phyloP scores from a whole-genome alignment of 345 rosid species.

The Garcia nutans region DNA sequence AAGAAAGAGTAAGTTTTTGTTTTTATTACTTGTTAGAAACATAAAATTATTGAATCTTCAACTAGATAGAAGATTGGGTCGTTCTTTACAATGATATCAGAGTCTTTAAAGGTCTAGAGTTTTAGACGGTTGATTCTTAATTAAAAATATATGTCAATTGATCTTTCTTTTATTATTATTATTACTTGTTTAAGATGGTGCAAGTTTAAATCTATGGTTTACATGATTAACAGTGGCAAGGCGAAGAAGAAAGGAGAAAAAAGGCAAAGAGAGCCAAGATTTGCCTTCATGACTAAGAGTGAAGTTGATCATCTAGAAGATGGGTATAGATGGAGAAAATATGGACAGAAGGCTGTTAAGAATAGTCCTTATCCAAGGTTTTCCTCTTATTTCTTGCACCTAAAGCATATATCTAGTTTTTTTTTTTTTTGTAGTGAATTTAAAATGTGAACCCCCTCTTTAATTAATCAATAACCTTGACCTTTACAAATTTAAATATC shows the following conservation, averaged over 20 bases:
- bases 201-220: background rate
- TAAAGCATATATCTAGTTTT: background rate
- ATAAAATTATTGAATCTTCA: too few species aligned
- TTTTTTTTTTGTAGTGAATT: background rate
- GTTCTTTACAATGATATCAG: too few species aligned
- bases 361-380: slow-evolving; percentile 43
- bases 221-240: slow-evolving; percentile 16
- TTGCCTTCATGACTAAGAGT: slow-evolving; percentile 40
- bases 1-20: slow-evolving; percentile 27
- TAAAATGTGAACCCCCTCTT: slow-evolving; percentile 10
- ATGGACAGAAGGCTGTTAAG: slow-evolving; percentile 42
- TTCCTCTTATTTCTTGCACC: slow-evolving; percentile 16
- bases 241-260: slow-evolving; percentile 31
- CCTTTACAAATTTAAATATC: background rate
- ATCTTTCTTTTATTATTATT: too few species aligned
- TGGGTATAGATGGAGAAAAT: slow-evolving; percentile 40
- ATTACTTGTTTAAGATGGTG: background rate
- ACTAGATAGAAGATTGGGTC: too few species aligned
- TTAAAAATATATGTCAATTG: too few species aligned
- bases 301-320: slow-evolving; percentile 41
- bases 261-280: slow-evolving; percentile 30
- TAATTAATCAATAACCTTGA: background rate
- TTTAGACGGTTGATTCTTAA: too few species aligned
- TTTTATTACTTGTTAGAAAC: background rate
- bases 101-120: too few species aligned